Evolutionary conservation across 2,329 filamentous ascomycete species (phyloP).

Genomic region (Hymenoscyphus infarciens): DNA sequence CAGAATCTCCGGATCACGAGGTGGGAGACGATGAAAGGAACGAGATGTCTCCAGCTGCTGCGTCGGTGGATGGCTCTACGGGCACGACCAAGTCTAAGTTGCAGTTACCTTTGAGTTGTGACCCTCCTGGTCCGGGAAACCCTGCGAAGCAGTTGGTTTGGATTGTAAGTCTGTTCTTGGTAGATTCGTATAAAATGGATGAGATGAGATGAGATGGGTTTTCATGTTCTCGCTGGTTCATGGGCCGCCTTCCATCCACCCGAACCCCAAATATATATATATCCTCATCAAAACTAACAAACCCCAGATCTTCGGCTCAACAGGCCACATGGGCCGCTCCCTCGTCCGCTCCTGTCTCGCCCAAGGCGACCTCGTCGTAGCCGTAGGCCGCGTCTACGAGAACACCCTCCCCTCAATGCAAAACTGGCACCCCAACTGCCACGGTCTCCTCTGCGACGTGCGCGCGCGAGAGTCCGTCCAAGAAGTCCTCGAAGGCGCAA

Average conservation of each 20-base stretch:
- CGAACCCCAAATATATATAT: neutral
- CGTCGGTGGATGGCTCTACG: neutral
- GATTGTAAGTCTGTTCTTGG: conserved; percentile 59
- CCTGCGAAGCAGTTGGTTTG: conserved; percentile 76
- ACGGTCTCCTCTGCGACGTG: conserved; percentile 87
- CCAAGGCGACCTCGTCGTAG: conserved; percentile 78
- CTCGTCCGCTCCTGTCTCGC: conserved; percentile 78
- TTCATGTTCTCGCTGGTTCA: neutral
- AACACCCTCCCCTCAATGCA: conserved; percentile 70
- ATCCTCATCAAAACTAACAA: conserved; percentile 8
- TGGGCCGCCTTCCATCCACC: neutral
- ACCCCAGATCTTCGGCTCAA: conserved; percentile 80
- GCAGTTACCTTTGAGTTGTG: conserved; percentile 77
- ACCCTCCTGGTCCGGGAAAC: conserved; percentile 71
- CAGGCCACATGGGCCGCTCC: conserved; percentile 93
- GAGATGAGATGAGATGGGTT: neutral
- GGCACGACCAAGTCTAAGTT: conserved; percentile 40
- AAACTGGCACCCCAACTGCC: conserved; percentile 65
- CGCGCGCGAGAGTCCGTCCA: conserved; percentile 75
- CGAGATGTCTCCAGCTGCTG: neutral
- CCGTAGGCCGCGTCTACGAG: conserved; percentile 80
- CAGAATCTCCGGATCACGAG: neutral
- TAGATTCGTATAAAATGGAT: neutral
- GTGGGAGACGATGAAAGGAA: neutral
- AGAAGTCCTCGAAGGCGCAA: conserved; percentile 64